phyloP scores from a whole-genome alignment of 2,329 filamentous ascomycete species.

The Phoma sp. region DNA sequence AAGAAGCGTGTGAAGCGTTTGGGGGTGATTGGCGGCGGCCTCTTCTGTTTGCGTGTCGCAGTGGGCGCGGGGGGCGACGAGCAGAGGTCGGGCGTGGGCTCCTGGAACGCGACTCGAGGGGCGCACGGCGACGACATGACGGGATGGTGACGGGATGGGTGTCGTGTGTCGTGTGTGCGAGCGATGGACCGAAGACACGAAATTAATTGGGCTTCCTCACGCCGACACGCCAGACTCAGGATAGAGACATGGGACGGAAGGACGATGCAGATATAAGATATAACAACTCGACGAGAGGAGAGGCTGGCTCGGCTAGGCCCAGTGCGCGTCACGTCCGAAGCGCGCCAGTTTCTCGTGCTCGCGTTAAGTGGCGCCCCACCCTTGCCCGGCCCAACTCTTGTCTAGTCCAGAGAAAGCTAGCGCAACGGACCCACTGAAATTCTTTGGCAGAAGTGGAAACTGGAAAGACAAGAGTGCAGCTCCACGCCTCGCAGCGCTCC shows the following conservation, averaged over 20 bases:
- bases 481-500: constrained; percentile 17
- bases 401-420: background rate
- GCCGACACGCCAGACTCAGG: constrained; percentile 1
- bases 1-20: constrained; percentile 61
- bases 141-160: too few relatives aligned
- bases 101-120: constrained; percentile 29
- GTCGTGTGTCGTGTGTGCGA: too few relatives aligned
- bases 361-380: constrained; percentile 26
- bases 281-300: constrained; percentile 19
- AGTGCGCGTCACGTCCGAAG: constrained; percentile 14
- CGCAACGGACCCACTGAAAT: constrained; percentile 28
- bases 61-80: constrained; percentile 46
- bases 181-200: background rate
- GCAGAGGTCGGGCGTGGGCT: constrained; percentile 46
- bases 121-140: constrained; percentile 38
- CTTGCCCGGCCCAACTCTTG: background rate
- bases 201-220: constrained; percentile 2
- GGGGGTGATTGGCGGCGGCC: constrained; percentile 58
- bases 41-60: constrained; percentile 50
- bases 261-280: constrained; percentile 9
- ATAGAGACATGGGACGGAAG: constrained; percentile 13
- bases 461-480: constrained; percentile 9
- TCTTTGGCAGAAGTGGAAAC: constrained; percentile 25
- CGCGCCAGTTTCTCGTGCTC: background rate
- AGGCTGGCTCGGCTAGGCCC: constrained; percentile 24